These are phyloP conservation scores for Podaxis mareebaensis DNA, from an alignment of 768 basidiomycete genomes.

Conservation along the genomic window DNA sequence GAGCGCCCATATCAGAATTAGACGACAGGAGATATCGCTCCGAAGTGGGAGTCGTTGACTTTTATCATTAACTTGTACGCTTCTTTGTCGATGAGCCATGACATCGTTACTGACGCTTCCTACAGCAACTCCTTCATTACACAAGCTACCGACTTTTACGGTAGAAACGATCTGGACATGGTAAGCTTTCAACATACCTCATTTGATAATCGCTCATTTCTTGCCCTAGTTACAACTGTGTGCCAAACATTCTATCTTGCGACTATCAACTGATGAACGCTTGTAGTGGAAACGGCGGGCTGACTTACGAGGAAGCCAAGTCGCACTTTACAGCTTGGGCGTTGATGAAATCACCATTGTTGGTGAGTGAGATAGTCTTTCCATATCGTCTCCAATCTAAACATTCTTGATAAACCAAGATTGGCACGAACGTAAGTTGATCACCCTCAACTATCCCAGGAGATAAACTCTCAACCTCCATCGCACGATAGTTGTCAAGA, in stretches of 20 bases:
- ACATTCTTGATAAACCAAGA: not conserved
- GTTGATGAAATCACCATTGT: slow-evolving; percentile 65
- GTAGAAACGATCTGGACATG: slow-evolving; percentile 70
- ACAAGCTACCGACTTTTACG: slow-evolving; percentile 65
- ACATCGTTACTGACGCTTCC: slow-evolving; percentile 10
- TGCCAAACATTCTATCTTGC: slow-evolving; percentile 18
- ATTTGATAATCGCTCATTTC: slow-evolving; percentile 5
- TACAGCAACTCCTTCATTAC: slow-evolving; percentile 64
- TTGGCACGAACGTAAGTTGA: slow-evolving; percentile 26
- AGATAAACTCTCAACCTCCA: not conserved
- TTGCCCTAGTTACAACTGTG: slow-evolving; percentile 54
- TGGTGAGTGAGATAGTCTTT: slow-evolving; percentile 38
- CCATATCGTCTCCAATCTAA: slow-evolving; percentile 3
- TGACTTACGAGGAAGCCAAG: slow-evolving; percentile 66
- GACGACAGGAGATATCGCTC: slow-evolving; percentile 54
- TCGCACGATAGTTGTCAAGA: not conserved
- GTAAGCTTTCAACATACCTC: slow-evolving; percentile 31
- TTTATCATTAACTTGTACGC: slow-evolving; percentile 55
- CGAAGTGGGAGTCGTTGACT: slow-evolving; percentile 52
- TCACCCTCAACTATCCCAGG: not conserved
- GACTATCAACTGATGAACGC: slow-evolving; percentile 7
- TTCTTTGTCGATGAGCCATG: slow-evolving; percentile 20
- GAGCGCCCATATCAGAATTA: slow-evolving; percentile 23
- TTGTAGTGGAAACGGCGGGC: slow-evolving; percentile 58
- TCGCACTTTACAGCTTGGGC: slow-evolving; percentile 75